phyloP scores from a whole-genome alignment of 1,284 basidiomycete species.

The Phellopilus nigrolimitatus region DNA sequence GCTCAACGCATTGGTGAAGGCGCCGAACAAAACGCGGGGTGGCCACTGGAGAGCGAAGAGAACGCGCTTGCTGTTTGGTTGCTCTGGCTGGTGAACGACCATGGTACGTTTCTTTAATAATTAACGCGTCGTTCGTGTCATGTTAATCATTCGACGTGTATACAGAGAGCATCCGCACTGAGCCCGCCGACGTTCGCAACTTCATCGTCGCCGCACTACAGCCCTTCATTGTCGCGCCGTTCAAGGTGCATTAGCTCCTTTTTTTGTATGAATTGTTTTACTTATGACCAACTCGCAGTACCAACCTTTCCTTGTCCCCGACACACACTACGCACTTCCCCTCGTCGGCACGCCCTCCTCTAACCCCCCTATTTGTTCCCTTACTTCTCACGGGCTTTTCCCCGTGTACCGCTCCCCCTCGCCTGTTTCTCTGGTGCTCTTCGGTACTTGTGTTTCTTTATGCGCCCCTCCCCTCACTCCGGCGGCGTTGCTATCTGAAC shows the following conservation, averaged over 20 bases:
- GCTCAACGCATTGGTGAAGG: slow-evolving; percentile 35
- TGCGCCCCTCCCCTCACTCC: slow-evolving; percentile 9
- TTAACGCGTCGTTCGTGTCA: background rate
- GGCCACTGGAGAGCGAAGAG: slow-evolving; percentile 43
- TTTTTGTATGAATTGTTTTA: background rate
- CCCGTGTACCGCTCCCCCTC: slow-evolving; percentile 4
- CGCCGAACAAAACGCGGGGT: slow-evolving; percentile 35
- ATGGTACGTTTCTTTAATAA: slow-evolving; percentile 27
- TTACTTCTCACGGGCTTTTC: slow-evolving; percentile 3
- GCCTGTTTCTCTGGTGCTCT: background rate
- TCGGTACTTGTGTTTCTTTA: background rate
- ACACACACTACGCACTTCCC: slow-evolving; percentile 5
- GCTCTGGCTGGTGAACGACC: slow-evolving; percentile 43
- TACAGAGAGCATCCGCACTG: slow-evolving; percentile 34
- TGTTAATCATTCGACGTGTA: slow-evolving; percentile 9
- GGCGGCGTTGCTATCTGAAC: slow-evolving; percentile 2
- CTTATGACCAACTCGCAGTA: background rate
- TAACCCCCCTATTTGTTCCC: slow-evolving; percentile 1
- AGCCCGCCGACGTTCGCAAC: slow-evolving; percentile 32
- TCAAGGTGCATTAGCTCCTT: slow-evolving; percentile 35
- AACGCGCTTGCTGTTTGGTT: slow-evolving; percentile 44
- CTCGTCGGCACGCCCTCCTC: background rate
- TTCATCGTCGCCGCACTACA: slow-evolving; percentile 35
- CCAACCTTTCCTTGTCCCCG: slow-evolving; percentile 5
- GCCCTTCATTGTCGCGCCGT: slow-evolving; percentile 44